phyloP scores from a whole-genome alignment of 2,329 filamentous ascomycete genomes.

The Cytospora piceicola region DNA sequence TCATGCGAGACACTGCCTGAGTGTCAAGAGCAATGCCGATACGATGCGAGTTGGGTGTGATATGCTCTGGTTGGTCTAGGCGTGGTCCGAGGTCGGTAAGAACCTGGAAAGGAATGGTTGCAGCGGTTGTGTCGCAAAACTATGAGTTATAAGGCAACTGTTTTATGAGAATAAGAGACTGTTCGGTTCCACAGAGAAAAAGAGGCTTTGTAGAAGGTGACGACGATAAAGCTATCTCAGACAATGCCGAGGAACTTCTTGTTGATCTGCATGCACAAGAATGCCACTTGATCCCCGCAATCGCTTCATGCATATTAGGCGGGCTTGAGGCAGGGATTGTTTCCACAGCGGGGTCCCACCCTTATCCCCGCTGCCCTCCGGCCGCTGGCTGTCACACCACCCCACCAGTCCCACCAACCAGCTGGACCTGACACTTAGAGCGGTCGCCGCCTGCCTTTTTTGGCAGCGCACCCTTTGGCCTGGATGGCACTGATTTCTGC shows the following conservation, averaged over 20 bases:
- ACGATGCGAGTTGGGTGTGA: neutral
- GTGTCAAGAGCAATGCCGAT: neutral
- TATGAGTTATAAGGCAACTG: neutral
- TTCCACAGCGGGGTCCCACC: neutral
- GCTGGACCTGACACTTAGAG: neutral
- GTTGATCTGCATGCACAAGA: neutral
- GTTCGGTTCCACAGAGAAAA: neutral
- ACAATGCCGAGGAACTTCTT: conserved; percentile 24
- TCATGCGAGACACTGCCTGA: neutral
- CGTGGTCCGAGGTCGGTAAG: neutral
- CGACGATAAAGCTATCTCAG: neutral
- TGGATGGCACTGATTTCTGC: neutral
- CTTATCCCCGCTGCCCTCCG: neutral
- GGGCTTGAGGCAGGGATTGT: neutral
- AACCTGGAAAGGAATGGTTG: neutral
- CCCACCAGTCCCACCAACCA: neutral
- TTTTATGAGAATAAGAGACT: neutral
- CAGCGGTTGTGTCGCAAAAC: neutral
- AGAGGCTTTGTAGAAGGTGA: neutral
- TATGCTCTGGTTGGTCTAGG: neutral
- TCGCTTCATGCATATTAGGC: conserved; percentile 1
- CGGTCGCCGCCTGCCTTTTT: neutral
- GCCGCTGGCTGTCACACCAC: neutral
- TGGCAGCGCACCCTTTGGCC: neutral
- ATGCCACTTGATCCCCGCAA: neutral